Percentiles rank a stretch among this genome's conserved stretches.
phyloP scores from a whole-genome alignment of 139 green algal species.

The Haematococcus sp. region DNA sequence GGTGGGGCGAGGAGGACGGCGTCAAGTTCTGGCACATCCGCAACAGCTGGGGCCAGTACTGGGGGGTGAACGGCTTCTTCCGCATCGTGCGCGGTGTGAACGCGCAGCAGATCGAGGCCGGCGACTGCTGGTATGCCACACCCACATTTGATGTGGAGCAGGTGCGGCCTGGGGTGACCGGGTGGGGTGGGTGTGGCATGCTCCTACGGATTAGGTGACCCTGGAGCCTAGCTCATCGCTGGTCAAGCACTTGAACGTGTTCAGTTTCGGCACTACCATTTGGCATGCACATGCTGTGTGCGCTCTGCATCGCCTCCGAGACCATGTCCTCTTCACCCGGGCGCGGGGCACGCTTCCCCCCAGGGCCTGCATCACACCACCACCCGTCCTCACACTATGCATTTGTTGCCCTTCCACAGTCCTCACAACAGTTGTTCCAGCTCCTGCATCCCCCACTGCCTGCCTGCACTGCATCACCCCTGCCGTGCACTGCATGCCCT shows the following conservation, averaged over 20 bases:
- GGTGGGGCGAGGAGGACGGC: conserved; percentile 56
- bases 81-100: conserved; percentile 43
- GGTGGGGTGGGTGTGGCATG: neutral
- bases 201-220: neutral
- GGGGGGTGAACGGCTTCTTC: conserved; percentile 35
- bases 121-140: conserved; percentile 46
- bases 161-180: neutral
- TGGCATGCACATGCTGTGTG: neutral
- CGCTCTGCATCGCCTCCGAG: neutral
- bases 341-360: too few species aligned
- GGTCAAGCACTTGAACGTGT: neutral
- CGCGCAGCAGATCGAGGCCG: conserved; percentile 46
- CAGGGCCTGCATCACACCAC: too few species aligned
- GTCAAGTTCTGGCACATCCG: conserved; percentile 45
- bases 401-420: too few species aligned
- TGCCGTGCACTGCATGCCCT: neutral
- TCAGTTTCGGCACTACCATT: neutral
- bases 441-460: too few species aligned
- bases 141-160: conserved; percentile 15
- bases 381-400: too few species aligned
- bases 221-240: neutral
- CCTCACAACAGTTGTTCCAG: too few species aligned
- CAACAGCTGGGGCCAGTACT: conserved; percentile 56
- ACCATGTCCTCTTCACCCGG: too few species aligned
- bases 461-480: neutral